Base-by-base conservation (phyloP, 2,329 filamentous ascomycete genomes). In the Botrytis galanthina region DNA sequence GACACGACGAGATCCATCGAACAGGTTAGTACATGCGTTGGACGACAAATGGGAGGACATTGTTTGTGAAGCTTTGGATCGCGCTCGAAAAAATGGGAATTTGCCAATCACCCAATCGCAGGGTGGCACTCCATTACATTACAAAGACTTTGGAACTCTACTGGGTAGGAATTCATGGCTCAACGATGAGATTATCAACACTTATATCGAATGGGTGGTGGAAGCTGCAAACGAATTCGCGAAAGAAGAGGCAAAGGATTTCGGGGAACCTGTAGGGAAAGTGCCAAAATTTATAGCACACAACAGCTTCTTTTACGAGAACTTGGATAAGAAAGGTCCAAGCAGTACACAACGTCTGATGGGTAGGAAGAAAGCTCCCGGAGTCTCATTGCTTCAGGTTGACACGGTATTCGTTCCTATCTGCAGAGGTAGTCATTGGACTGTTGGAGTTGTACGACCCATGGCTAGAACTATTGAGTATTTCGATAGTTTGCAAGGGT, bases 181-280 rank as follows among this genome's bases (percentile, higher is more conserved):
- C 10, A 94, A 95, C 76, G 93, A 95, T 80, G 90, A 93, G 77
- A 88, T 92, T 69, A 88, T 95, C 77, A 93, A 93, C 77, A 88
- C 88, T 22, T 88, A 88, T 66, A 84, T 94, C 39, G 82, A 86
- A 42, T 87, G 89, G 79, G 83, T 94, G 22, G 89, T 90, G 66
- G 84, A 85, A 26, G 86, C 86, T 68, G 82, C 90, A 78, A 91
- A 92, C 79, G 83, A 86, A 46, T 86, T 85, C 42, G 89, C 89
- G 39, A 85, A 86, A 71, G 84, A 46, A 1, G 78, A 80, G 35
- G 74, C 73, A 51, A 68, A 74, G 39, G 70, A 57, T 14, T 61
- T 73, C 26, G 78, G 77, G 0, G 78, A 80, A 62, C 67, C 62
- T 86, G 75, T 78, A 82, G 74, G 86, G 84, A 79, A 83, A 51